Conservation (phyloP, 331 rosid species). For the Quercus lobata region DNA sequence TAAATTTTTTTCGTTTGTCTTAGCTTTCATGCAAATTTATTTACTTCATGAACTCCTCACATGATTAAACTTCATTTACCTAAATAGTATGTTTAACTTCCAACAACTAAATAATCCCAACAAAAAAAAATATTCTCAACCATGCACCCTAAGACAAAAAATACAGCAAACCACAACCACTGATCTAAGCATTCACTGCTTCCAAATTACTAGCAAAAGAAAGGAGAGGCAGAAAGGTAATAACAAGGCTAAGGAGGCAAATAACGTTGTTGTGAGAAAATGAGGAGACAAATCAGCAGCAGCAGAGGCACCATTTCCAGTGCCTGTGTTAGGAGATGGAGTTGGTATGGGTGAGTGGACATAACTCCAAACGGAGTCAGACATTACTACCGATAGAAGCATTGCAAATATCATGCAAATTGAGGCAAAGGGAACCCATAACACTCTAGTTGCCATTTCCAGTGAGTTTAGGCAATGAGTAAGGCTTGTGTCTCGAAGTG, state of each 20-base stretch:
- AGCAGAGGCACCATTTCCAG: not conserved
- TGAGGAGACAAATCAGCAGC: not conserved
- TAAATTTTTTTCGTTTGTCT: too few species aligned
- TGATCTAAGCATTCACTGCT: not conserved
- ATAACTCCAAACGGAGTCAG: not conserved
- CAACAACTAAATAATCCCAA: too few species aligned
- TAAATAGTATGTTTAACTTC: too few species aligned
- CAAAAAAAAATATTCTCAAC: too few species aligned
- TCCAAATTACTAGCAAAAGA: not conserved
- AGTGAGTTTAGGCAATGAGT: not conserved
- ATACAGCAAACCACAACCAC: too few species aligned
- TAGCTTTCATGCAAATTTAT: too few species aligned
- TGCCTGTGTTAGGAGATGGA: not conserved
- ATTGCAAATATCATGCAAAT: not conserved
- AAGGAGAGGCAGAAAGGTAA: not conserved
- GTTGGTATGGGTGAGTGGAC: not conserved
- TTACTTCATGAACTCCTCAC: too few species aligned
- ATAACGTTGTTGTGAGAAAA: not conserved
- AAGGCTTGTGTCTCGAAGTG: not conserved
- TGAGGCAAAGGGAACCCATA: not conserved
- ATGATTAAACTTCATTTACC: too few species aligned
- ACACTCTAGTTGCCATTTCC: not conserved
- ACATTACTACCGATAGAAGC: not conserved
- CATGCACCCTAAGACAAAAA: too few species aligned
- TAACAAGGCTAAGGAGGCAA: not conserved